Evolutionary conservation across 805 yeast genomes (phyloP), one percentile per base, ranked within the genome.

Genomic region (Spathaspora arborariae): DNA sequence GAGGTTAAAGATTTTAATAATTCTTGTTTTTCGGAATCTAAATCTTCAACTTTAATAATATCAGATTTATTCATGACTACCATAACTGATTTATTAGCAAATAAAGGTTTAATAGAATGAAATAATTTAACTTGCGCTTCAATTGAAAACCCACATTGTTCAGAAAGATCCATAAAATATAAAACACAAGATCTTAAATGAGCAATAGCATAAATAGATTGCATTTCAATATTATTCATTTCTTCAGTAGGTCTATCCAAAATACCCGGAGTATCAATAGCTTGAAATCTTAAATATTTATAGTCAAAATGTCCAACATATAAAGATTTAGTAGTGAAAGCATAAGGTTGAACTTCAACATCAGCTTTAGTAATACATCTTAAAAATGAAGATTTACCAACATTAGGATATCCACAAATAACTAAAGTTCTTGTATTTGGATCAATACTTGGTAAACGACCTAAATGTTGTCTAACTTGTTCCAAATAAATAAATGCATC

Each of bases 161-260:
- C 99, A 27, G 96, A 88, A 57, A 92, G 78, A 77, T 94, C 99
- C 99, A 94, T 94, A 65, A 94, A 94, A 74, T 94, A 94, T 62
- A 94, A 72, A 39, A 94, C 96, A 68, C 97, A 88, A 22, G 98
- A 91, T 66, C 98, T 82, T 68, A 94, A 81, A 71, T 94, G 99
- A 27, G 99, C 99, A 76, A 94, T 90, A 51, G 99, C 99, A 62
- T 94, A 94, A 62, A 94, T 94, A 43, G 96, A 87, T 75, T 94
- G 99, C 99, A 94, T 94, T 76, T 94, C 99, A 68, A 94, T 94
- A 72, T 94, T 94, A 77, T 94, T 94, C 99, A 94, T 94, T 67
- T 94, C 99, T 70, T 94, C 99, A 39, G 97, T 90, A 50, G 99
- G 99, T 68, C 98, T 84, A 71, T 94, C 99, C 66, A 94, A 77